Evolutionary conservation across 2,329 filamentous ascomycete species (phyloP), one percentile per base, ranked within the genome.

Genomic region (Basipetospora chlamydospora): DNA sequence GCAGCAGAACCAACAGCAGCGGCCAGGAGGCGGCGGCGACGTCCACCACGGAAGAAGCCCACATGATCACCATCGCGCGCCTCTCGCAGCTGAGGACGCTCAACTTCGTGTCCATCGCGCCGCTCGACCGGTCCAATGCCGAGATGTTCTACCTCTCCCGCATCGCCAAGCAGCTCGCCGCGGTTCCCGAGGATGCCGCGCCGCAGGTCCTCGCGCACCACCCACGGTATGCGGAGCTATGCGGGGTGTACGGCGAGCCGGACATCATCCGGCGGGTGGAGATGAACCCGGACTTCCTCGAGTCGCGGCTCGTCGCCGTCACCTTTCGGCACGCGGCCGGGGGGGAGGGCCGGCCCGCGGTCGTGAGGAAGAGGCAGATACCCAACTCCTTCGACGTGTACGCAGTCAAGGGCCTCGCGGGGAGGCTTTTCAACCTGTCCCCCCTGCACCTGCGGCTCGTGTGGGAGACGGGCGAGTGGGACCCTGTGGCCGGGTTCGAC

Each of bases 381-480:
- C 87, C 88, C 0, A 80, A 73, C 48, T 75, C 77, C 0, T 79
- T 81, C 48, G 80, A 87, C 46, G 73, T 87, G 5, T 96, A 95
- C 48, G 70, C 76, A 3, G 70, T 94, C 12, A 81, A 90, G 50
- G 81, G 83, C 0, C 64, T 92, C 7, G 78, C 84, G 1, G 80
- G 77, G 0, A 77, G 71, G 44, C 53, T 79, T n/a, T 84, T 92
- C 48, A 63, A 58, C 1, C 46, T 81, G 9, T 57, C 66, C 32
- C 80, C 85, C 0, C 63, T 84, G 43, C 58, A 59, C 28, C 59
- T 88, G 41, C 67, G 65, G 28, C 55, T 96, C 33, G 60, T 90
- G 1, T 93, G 84, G 80, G 85, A 94, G 59, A 94, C 86, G 7
- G 83, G 84, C 15, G 87, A 95, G 55, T 84, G 80, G 74, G 85